phyloP scores from a whole-genome alignment of 1,284 basidiomycete genomes.

The Microstroma glucosiphilum region DNA sequence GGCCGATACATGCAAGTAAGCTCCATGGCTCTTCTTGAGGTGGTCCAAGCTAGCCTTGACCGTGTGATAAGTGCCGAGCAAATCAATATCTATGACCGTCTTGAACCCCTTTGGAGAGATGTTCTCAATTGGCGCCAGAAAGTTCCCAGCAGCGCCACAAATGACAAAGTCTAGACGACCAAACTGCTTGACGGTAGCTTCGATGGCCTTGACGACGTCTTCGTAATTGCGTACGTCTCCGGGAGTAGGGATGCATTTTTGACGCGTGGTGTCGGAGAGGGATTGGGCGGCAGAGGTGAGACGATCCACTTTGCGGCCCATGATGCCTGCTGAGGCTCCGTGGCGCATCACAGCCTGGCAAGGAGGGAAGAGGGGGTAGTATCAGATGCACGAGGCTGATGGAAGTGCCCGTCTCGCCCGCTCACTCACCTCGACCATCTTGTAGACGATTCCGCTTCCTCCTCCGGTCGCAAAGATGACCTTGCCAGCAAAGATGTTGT shows the following conservation, averaged over 20 bases:
- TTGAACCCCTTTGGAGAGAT: constrained; percentile 59
- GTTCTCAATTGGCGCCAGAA: constrained; percentile 45
- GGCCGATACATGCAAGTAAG: constrained; percentile 85
- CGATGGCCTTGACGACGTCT: constrained; percentile 68
- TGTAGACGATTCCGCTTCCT: constrained; percentile 73
- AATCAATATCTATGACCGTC: constrained; percentile 90
- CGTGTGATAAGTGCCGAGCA: constrained; percentile 86
- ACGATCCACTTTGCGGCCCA: constrained; percentile 79
- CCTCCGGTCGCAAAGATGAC: constrained; percentile 77
- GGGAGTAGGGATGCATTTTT: constrained; percentile 64
- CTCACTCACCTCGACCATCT: constrained; percentile 60
- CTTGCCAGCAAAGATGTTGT: constrained; percentile 58
- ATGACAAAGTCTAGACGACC: constrained; percentile 92
- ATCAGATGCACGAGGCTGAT: not conserved
- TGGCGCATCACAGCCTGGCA: constrained; percentile 73
- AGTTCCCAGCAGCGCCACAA: constrained; percentile 62
- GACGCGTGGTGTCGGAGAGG: constrained; percentile 57
- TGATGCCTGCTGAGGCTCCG: constrained; percentile 72
- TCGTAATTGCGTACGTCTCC: constrained; percentile 78
- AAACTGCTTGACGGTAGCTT: constrained; percentile 67
- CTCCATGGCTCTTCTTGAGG: constrained; percentile 55
- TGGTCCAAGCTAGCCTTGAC: constrained; percentile 54
- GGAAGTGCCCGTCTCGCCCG: constrained; percentile 39
- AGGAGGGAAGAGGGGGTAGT: constrained; percentile 47
- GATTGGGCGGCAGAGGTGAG: constrained; percentile 66